Evolutionary conservation across 2,329 filamentous ascomycete species (phyloP).

Genomic region (Fusarium kyushuense): DNA sequence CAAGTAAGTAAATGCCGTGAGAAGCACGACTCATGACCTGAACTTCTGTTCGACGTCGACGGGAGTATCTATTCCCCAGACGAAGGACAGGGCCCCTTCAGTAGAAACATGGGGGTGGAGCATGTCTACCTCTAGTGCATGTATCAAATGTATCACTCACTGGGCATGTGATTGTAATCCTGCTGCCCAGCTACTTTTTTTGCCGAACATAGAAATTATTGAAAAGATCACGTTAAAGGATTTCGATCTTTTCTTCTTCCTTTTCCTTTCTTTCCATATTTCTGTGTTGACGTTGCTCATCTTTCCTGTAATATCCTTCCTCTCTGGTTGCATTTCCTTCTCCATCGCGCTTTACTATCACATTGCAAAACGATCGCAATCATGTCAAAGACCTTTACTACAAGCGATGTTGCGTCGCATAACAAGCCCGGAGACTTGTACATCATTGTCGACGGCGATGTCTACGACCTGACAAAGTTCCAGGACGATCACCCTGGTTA

Average conservation of each 20-base stretch:
- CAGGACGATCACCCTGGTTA: constrained; percentile 86
- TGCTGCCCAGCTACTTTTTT: constrained; percentile 5
- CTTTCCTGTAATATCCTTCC: constrained; percentile 10
- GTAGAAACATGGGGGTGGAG: constrained; percentile 30
- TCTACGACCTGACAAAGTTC: constrained; percentile 93
- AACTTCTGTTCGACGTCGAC: constrained; percentile 8
- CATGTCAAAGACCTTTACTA: constrained; percentile 91
- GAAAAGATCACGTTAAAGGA: constrained; percentile 25
- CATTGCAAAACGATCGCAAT: constrained; percentile 14
- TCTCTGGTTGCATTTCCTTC: constrained; percentile 3
- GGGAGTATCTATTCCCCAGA: constrained; percentile 20
- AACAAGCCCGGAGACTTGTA: constrained; percentile 88
- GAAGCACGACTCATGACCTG: constrained; percentile 39
- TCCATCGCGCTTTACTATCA: constrained; percentile 3
- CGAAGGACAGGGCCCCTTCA: not conserved
- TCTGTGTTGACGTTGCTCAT: constrained; percentile 1
- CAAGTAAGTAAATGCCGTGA: constrained; percentile 27
- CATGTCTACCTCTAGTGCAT: constrained; percentile 7
- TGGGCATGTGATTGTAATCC: constrained; percentile 46
- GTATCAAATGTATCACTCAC: not conserved
- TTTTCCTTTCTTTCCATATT: constrained; percentile 4
- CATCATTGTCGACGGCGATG: constrained; percentile 93
- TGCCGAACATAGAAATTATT: constrained; percentile 45
- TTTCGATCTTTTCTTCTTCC: not conserved
- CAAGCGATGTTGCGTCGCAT: constrained; percentile 88